Evolutionary conservation across 768 basidiomycete species (phyloP), one percentile per base, ranked within the genome.

Genomic region (Leccinum olivaceopallidum): DNA sequence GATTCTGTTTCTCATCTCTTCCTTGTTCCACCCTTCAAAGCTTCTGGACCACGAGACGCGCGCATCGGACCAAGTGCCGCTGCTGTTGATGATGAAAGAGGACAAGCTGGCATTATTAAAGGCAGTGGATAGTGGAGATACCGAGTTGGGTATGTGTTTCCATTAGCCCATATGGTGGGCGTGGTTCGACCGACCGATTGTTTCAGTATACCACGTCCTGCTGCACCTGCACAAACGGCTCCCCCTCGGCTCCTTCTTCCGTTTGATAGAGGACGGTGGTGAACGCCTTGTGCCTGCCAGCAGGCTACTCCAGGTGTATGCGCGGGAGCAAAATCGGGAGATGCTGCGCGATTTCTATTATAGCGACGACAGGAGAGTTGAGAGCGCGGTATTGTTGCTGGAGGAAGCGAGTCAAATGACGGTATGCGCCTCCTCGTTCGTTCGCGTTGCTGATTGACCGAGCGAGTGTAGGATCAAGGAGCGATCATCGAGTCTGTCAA

Each of bases 271-370:
- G 75, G 94, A 95, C 55, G 92, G 93, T 13, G 93, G 94, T 3
- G 80, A 86, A 37, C 75, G 78, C 48, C 82, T 96, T 8, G 83
- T 81, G 4, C 85, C 84, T n/a, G 94, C 93, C 0, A 86, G 86
- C 64, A 86, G 81, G 60, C 76, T 97, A 4, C 80, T 96, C 50
- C 91, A 96, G 71, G 92, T 95, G 1, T 96, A 95, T 71, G 94
- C 92, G 1, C 79, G 90, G 42, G 92, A 95, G 71, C 94, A 94
- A 68, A 91, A 96, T 70, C 80, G 90, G 55, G 92, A 93, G 63
- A 90, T 98, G 85, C 78, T 98, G 7, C 81, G 94, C 16, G 95
- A 99, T 71, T 98, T 95, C 75, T 98, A 95, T 74, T 99, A 96
- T 69, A 96, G 96, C 37, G 97, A 99, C 67, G 97, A 98, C 75